Base-by-base conservation (phyloP, 2,329 filamentous ascomycete species). In the Cladosporium oxysporum region DNA sequence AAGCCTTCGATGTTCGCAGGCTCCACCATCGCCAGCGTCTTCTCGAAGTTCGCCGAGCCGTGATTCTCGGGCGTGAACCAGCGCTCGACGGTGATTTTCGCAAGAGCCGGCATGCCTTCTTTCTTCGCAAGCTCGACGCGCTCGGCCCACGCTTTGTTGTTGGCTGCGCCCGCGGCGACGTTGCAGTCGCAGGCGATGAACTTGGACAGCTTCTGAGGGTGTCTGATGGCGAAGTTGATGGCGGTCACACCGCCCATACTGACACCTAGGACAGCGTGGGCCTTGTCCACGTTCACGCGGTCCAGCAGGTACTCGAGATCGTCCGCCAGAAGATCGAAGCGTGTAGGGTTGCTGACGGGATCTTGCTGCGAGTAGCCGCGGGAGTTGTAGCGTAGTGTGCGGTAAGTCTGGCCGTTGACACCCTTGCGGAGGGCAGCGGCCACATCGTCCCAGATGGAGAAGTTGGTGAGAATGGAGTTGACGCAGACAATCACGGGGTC, bases 181-280 rank as follows among this genome's bases (percentile, higher is more conserved):
- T 93, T 94, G 74, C 92, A 96, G 77, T 95, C 91, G 77, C 91
- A 93, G 3, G 89, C 84, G 26, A 94, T 81, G 75, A 93, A 91
- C 7, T 82, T 82, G 1, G 72, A 75, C 16, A 92, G 78, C 52
- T 86, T 83, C 1, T 79, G 69, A 0, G 91, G 89, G 71, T 91
- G 84, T 49, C 83, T 83, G 60, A 96, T 84, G 0, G 90, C 89
- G 61, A 90, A 88, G 74, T 90, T 89, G 59, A 95, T 84, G 0
- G 89, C 84, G 1, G 92, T 95, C 2, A 90, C 91, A 62, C 92
- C 92, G 69, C 92, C 92, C 76, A 95, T 87, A 41, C 88, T 91
- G 3, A 96, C 92, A 23, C 92, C 92, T 23, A 95, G 81, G 0
- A 94, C 80, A 0, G 85, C 83, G 37, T 89, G 85, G 0, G 91